A percentile compares a stretch with the other conserved stretches of the same genome.
phyloP scores from a whole-genome alignment of 2,329 filamentous ascomycete species.

The Exserohilum turcica region DNA sequence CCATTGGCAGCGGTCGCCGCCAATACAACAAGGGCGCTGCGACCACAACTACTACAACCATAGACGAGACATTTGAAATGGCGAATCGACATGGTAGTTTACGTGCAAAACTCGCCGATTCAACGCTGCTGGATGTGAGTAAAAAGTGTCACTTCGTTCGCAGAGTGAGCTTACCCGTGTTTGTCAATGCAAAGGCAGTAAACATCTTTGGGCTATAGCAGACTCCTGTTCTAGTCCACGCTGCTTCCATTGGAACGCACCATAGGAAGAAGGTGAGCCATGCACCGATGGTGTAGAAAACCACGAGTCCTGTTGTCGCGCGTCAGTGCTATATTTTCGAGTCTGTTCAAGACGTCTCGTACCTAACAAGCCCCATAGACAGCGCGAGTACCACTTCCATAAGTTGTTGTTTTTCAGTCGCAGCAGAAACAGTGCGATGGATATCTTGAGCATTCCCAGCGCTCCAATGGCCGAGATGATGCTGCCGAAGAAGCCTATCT shows the following conservation, averaged over 20 bases:
- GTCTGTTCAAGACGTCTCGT: background rate
- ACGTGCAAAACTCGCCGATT: no score
- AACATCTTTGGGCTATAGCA: slow-evolving; percentile 2
- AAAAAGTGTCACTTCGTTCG: background rate
- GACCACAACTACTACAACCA: background rate
- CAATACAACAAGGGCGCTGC: background rate
- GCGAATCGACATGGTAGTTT: slow-evolving; percentile 1
- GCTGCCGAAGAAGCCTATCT: slow-evolving; percentile 6
- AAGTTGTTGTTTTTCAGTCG: slow-evolving; percentile 1
- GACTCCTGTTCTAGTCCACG: background rate
- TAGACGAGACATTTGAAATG: slow-evolving; percentile 2
- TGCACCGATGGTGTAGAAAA: slow-evolving; percentile 1
- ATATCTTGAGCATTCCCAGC: slow-evolving; percentile 2
- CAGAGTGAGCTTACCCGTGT: background rate
- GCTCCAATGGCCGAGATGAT: slow-evolving; percentile 9
- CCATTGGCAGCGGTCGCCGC: background rate
- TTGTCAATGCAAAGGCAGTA: background rate
- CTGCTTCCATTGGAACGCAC: background rate
- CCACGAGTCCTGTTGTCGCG: background rate
- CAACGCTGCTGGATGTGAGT: background rate
- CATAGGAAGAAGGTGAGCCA: slow-evolving; percentile 1
- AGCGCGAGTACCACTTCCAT: slow-evolving; percentile 4
- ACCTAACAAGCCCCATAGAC: slow-evolving; percentile 2
- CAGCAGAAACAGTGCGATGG: slow-evolving; percentile 3
- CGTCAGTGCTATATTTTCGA: background rate